Evolutionary conservation across 75 land plant genomes (phyloP).

Genomic region (Sequoiadendron giganteum): DNA sequence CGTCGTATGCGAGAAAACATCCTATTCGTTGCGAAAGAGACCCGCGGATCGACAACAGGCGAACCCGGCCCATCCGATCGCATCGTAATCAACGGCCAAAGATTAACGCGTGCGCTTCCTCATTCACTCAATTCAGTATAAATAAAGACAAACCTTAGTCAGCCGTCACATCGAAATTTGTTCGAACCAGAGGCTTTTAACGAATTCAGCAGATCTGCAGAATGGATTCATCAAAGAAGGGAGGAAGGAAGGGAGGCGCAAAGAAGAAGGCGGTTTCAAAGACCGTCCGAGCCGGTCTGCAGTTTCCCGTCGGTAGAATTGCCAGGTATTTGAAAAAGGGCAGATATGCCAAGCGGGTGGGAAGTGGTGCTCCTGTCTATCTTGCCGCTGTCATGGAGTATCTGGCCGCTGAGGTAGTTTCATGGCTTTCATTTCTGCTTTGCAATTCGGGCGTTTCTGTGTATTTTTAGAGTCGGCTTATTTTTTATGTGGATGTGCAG

Average conservation of each 20-base stretch:
- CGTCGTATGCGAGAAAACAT: too few species aligned
- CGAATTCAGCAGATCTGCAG: too few species aligned
- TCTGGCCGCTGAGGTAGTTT: slow-evolving; percentile 8
- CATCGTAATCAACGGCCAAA: neutral
- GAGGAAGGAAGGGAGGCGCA: slow-evolving; percentile 27
- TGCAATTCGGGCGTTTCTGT: too few species aligned
- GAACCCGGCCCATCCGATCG: too few species aligned
- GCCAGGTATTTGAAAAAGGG: slow-evolving; percentile 46
- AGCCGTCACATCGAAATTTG: too few species aligned
- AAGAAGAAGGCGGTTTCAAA: slow-evolving; percentile 11
- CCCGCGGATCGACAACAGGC: too few species aligned
- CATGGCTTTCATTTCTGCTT: too few species aligned
- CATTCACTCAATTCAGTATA: too few species aligned
- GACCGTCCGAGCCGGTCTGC: slow-evolving; percentile 4
- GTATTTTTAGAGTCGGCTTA: neutral
- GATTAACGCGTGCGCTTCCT: neutral
- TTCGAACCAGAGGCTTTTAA: too few species aligned
- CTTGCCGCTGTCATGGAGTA: slow-evolving; percentile 16
- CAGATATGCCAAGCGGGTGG: slow-evolving; percentile 33
- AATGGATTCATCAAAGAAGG: neutral
- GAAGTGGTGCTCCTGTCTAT: slow-evolving; percentile 40
- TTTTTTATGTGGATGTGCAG: neutral
- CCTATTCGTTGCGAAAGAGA: too few species aligned
- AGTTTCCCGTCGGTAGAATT: slow-evolving; percentile 27
- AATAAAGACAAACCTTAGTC: too few species aligned